These are phyloP conservation scores for Trebouxia sp. DNA, from an alignment of 139 green algal genomes.

Conservation along the genomic window DNA sequence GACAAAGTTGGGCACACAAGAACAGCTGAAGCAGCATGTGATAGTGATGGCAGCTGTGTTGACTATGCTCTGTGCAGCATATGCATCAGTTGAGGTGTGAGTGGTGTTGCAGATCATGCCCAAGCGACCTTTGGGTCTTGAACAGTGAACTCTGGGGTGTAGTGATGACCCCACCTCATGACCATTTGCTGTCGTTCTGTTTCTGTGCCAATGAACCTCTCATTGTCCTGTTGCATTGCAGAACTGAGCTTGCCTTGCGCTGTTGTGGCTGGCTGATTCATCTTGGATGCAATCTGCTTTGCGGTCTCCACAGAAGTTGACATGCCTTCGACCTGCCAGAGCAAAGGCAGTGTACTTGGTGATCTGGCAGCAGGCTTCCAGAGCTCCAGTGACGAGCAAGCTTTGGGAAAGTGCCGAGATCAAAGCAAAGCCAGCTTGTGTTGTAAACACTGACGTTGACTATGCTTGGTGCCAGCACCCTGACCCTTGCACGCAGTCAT, in stretches of 20 bases:
- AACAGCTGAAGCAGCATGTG: too few species aligned
- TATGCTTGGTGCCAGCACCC: background rate
- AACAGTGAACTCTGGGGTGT: too few species aligned
- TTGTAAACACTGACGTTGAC: background rate
- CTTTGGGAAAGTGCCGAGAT: background rate
- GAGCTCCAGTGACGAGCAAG: background rate
- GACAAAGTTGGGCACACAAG: too few species aligned
- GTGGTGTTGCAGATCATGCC: too few species aligned
- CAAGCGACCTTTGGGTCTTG: too few species aligned
- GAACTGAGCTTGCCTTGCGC: conserved; percentile 39
- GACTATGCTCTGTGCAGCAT: too few species aligned
- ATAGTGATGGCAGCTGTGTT: too few species aligned
- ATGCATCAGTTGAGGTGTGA: too few species aligned
- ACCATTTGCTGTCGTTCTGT: conserved; percentile 68
- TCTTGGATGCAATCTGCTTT: conserved; percentile 2
- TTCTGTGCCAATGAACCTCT: conserved; percentile 66
- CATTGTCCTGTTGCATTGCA: conserved; percentile 60
- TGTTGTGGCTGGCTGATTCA: background rate
- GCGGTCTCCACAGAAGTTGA: conserved; percentile 53
- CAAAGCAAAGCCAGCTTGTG: background rate
- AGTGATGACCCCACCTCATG: conserved; percentile 52
- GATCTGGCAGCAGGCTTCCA: background rate
- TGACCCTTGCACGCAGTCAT: background rate
- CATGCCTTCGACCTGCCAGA: conserved; percentile 50
- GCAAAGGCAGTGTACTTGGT: too few species aligned